Evolutionary conservation across 2,329 filamentous ascomycete genomes (phyloP).

Genomic region (Colletotrichum shisoi): DNA sequence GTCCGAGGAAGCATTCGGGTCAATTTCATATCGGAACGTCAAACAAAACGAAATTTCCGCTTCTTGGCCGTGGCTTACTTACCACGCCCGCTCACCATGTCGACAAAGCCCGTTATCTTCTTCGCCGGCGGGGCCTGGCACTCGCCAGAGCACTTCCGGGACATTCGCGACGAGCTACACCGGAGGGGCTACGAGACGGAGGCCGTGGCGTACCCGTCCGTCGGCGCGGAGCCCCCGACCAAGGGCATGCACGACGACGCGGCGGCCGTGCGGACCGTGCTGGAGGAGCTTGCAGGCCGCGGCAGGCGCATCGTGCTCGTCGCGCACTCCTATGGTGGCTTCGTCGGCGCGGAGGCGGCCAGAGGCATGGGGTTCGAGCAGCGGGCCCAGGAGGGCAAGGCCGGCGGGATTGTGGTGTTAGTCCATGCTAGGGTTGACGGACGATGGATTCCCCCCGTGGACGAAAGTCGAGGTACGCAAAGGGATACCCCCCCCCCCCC

Average conservation of each 20-base stretch:
- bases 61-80: neutral
- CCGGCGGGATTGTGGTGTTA: constrained; percentile 51
- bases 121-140: constrained; percentile 54
- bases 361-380: constrained; percentile 48
- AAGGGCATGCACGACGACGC: constrained; percentile 47
- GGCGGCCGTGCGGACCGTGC: constrained; percentile 42
- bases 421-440: constrained; percentile 41
- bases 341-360: constrained; percentile 50
- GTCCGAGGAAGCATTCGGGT: neutral
- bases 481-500: neutral
- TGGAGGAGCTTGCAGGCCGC: constrained; percentile 45
- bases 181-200: constrained; percentile 46
- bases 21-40: no score
- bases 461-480: constrained; percentile 42
- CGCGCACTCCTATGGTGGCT: constrained; percentile 55
- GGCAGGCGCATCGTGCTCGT: constrained; percentile 54
- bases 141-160: constrained; percentile 45
- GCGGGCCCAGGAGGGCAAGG: constrained; percentile 45
- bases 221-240: constrained; percentile 45
- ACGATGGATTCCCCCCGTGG: constrained; percentile 41
- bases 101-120: constrained; percentile 44
- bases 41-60: neutral
- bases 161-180: constrained; percentile 45
- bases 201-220: constrained; percentile 45
- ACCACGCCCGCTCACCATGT: neutral